Percentiles rank a stretch among this genome's conserved stretches.
Conservation (phyloP, 257 asterid species). For the Solanum raphanifolium region DNA sequence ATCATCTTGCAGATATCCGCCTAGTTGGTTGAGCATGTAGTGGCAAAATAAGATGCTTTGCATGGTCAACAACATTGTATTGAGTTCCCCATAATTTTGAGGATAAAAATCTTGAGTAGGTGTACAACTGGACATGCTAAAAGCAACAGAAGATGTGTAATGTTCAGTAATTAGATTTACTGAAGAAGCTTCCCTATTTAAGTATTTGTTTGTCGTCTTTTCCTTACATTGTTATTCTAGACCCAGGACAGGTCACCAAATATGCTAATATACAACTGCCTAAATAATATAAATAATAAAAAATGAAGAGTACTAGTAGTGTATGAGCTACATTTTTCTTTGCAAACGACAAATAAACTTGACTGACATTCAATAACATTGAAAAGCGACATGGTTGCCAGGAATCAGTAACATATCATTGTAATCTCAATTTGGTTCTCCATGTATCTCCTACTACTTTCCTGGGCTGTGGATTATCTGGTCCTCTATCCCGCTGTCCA, state of each 20-base stretch:
- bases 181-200: neutral
- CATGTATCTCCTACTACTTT: slow-evolving; percentile 60
- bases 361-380: neutral
- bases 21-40: neutral
- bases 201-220: neutral
- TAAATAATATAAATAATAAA: neutral
- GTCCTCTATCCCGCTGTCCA: slow-evolving; percentile 77
- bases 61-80: neutral
- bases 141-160: neutral
- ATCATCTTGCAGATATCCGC: neutral
- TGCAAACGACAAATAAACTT: neutral
- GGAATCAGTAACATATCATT: neutral
- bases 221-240: neutral
- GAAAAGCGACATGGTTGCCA: neutral
- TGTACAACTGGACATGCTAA: neutral
- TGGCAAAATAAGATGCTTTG: neutral
- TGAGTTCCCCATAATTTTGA: neutral
- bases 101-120: neutral
- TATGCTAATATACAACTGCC: neutral
- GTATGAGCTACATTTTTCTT: neutral
- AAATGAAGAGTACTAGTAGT: neutral
- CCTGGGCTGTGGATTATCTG: slow-evolving; percentile 66
- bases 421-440: slow-evolving; percentile 47
- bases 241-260: neutral
- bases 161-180: neutral